These are phyloP conservation scores for Ceratocystis cubensis DNA, from an alignment of 2,329 filamentous ascomycete species.

Conservation along the genomic window DNA sequence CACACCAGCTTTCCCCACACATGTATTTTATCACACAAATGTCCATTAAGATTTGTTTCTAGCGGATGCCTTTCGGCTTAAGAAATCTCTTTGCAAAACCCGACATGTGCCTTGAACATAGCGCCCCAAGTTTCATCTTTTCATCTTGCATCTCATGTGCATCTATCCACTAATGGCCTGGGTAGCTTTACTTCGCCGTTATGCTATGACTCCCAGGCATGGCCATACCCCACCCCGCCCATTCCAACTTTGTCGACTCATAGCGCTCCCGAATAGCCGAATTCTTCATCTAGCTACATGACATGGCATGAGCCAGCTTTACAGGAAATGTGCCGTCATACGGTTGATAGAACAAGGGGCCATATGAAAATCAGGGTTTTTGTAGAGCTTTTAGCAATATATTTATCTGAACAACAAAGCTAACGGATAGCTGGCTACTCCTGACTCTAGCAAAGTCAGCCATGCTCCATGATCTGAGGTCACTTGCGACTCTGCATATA, in stretches of 20 bases:
- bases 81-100: too few species aligned
- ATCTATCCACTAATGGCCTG: not conserved
- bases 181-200: not conserved
- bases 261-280: not conserved
- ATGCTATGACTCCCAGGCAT: not conserved
- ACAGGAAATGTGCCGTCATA: too few species aligned
- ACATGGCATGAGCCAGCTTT: not conserved
- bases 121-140: not conserved
- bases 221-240: not conserved
- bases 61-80: too few species aligned
- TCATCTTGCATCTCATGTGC: not conserved
- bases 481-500: not conserved
- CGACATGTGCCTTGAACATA: not conserved
- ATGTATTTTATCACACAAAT: not conserved
- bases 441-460: not conserved
- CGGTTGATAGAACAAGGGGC: too few species aligned
- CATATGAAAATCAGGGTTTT: too few species aligned
- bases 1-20: not conserved
- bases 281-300: not conserved
- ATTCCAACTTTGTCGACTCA: not conserved
- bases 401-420: too few species aligned
- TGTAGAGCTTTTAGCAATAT: too few species aligned
- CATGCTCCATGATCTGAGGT: not conserved
- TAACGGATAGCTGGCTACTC: too few species aligned
- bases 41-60: not conserved